Conservation (phyloP, 148 eudicot genomes). For the Heliosperma pusillum region DNA sequence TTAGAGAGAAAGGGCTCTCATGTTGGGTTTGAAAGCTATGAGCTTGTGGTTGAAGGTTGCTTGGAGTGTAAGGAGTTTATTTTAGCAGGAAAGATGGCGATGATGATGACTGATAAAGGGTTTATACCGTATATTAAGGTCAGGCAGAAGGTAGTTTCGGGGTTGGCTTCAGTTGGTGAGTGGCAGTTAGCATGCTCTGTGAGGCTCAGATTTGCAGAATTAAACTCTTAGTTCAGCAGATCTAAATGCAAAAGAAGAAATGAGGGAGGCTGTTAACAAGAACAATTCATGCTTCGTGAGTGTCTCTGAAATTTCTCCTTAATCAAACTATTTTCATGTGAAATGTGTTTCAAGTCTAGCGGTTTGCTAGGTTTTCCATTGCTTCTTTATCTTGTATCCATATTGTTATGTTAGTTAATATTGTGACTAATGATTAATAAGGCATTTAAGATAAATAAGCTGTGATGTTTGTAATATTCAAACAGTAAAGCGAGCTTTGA, state of each 20-base stretch:
- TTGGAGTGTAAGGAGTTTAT: constrained; percentile 56
- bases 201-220: constrained; percentile 56
- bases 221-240: constrained; percentile 53
- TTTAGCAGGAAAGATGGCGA: constrained; percentile 65
- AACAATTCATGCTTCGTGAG: neutral
- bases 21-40: constrained; percentile 69
- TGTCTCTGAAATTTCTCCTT: constrained; percentile 8
- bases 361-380: neutral
- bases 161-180: constrained; percentile 64
- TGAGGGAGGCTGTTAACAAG: neutral
- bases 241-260: neutral
- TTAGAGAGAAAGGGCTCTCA: constrained; percentile 41
- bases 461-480: neutral
- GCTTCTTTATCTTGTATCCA: constrained; percentile 5
- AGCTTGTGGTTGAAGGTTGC: constrained; percentile 70
- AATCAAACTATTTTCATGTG: neutral
- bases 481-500: neutral
- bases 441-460: neutral
- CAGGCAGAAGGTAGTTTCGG: constrained; percentile 75
- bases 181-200: constrained; percentile 63
- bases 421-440: neutral
- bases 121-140: constrained; percentile 65
- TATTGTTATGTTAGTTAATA: neutral
- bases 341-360: neutral
- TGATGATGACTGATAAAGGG: constrained; percentile 64